Evolutionary conservation across 2,329 filamentous ascomycete species (phyloP).

Genomic region (Aspergillus sp.): DNA sequence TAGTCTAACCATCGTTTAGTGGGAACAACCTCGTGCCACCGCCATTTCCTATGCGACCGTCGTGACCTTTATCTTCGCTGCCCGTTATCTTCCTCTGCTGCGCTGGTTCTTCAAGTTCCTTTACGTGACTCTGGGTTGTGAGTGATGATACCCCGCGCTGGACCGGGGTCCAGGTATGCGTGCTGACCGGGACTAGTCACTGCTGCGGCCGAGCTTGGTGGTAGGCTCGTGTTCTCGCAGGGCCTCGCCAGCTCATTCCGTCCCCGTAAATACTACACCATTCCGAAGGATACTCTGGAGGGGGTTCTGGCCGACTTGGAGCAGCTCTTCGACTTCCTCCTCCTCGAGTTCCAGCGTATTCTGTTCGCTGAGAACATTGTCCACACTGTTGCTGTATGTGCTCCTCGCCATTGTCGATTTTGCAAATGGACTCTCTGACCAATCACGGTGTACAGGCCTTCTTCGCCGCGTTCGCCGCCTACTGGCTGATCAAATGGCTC

Average conservation of each 20-base stretch:
- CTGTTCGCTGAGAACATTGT: constrained; percentile 65
- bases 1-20: constrained; percentile 37
- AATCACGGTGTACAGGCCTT: constrained; percentile 49
- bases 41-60: constrained; percentile 57
- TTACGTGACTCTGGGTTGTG: constrained; percentile 59
- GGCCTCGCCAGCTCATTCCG: constrained; percentile 61
- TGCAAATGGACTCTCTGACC: too few relatives aligned
- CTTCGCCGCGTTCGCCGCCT: constrained; percentile 56
- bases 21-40: constrained; percentile 65
- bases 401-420: background rate
- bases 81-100: constrained; percentile 61
- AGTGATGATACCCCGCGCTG: constrained; percentile 22
- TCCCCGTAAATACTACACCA: constrained; percentile 63
- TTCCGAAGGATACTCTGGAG: constrained; percentile 63
- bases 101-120: constrained; percentile 60
- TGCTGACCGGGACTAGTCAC: constrained; percentile 42
- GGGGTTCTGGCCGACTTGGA: constrained; percentile 60
- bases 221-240: constrained; percentile 54
- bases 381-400: constrained; percentile 57
- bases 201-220: constrained; percentile 56
- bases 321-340: constrained; percentile 66
- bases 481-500: constrained; percentile 64
- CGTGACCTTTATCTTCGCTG: constrained; percentile 60
- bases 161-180: constrained; percentile 8
- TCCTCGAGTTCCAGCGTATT: constrained; percentile 66